Evolutionary conservation across 2,329 filamentous ascomycete species (phyloP).

Genomic region (Tympanopsis confertula): DNA sequence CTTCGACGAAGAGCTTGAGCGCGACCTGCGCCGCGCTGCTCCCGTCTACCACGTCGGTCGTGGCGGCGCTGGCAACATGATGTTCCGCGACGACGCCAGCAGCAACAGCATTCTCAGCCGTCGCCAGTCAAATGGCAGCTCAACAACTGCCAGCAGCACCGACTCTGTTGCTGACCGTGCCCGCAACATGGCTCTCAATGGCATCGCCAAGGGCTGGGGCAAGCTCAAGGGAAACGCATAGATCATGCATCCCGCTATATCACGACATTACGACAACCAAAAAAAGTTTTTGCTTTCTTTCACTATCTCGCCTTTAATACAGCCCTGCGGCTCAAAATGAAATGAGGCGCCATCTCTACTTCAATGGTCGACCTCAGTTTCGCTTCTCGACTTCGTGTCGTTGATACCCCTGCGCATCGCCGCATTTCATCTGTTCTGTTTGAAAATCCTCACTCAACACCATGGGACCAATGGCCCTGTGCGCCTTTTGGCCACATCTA

Average conservation of each 20-base stretch:
- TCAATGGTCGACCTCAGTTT: no score
- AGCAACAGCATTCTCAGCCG: conserved; percentile 14
- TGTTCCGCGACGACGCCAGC: conserved; percentile 13
- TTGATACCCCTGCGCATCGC: no score
- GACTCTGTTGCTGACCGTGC: conserved; percentile 19
- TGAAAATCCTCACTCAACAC: no score
- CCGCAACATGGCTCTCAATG: conserved; percentile 19
- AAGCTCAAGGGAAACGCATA: conserved; percentile 19
- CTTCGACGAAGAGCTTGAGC: conserved; percentile 55
- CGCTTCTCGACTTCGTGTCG: no score
- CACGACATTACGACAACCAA: conserved; percentile 3
- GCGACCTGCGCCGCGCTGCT: conserved; percentile 39
- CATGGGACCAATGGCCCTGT: no score
- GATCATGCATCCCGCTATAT: conserved; percentile 8
- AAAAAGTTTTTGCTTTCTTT: no score
- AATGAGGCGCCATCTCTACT: no score
- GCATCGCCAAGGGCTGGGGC: conserved; percentile 24
- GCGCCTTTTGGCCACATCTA: no score
- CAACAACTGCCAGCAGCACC: conserved; percentile 12
- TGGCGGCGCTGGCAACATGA: conserved; percentile 45
- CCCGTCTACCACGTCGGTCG: conserved; percentile 54
- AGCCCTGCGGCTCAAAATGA: no score
- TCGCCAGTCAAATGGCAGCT: conserved; percentile 21
- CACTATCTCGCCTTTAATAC: no score
- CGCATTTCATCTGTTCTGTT: no score